Base-by-base conservation (phyloP, 768 basidiomycete species). In the Podaxis sp. region DNA sequence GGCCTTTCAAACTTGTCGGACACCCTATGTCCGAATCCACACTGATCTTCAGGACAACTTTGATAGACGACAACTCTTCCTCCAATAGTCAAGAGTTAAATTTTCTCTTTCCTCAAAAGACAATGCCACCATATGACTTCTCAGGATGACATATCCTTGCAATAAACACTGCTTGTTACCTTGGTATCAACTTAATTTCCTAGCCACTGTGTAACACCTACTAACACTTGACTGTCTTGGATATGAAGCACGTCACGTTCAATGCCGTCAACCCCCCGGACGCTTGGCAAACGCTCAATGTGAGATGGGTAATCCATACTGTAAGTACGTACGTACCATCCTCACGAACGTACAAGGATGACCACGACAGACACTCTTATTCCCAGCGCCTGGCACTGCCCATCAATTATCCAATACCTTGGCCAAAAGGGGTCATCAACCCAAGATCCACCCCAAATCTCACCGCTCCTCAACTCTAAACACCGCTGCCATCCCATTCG, bases 21-120 rank as follows among this genome's bases (percentile, higher is more conserved):
- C 52, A 30, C 52, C 36, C 28, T 54, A 54, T 54, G 20, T 36
- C 52, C 52, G 52, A 30, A n/a, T 13, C 52, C 36, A 17, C 52
- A n/a, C 28, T 54, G 52, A 54, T 54, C 33, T 54, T 54, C 52
- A 54, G 52, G 52, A n/a, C 33, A 54, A 33, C 2, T 28, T 33
- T 54, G 52, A 54, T 54, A 54, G 52, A 30, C 50, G 50, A 54
- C 15, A 13, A 28, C 15, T 28, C 30, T 36, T 30, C 52, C 52
- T 54, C 52, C 52, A 54, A 50, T 50, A 24, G 26, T 28, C 52
- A 26, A 30, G 52, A 13, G 52, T 22, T 33, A 33, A 37, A 30
- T 22, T 30, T 54, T 30, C 52, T 37, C 52, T 24, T 50, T 50
- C 49, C 49, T 50, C 49, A 50, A 50, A 22, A 15, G 52, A 54